Base-by-base conservation (phyloP, 768 basidiomycete genomes). In the Pleurotus djamor region DNA sequence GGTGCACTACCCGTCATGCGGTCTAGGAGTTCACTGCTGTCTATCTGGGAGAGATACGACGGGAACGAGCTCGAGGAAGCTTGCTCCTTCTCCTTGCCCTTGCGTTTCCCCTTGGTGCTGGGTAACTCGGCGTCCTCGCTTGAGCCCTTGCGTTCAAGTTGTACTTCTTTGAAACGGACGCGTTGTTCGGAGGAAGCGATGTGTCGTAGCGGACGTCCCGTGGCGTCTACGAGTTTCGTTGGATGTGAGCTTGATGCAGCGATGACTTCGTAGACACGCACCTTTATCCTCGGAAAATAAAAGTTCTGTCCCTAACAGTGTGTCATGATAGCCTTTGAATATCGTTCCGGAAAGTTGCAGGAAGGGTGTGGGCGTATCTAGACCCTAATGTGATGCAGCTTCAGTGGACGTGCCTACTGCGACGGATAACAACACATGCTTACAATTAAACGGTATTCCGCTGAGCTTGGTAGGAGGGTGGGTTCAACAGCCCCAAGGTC, bases 351-450 rank as follows among this genome's bases (percentile, higher is more conserved):
- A 86, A 0, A 93, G 76, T 63, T 94, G 92, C 17, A 94, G 70
- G 63, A 85, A 91, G 0, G 92, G 91, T 0, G 84, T 87, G 0
- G 89, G 83, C 0, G 89, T 89, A 66, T 94, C 90, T 21, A 93
- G 69, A 1, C 91, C 91, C 92, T 90, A 63, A 13, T 59, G 32
- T 50, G 8, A 50, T 10, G 47, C 37, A 38, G 32, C 21, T 28
- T 28, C 5, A 21, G 54, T 38, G 48, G 52, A 56, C 32, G 48
- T 32, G 16, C 48, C 8, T 28, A 14, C 21, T 5, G 47, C 17
- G 34, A 8, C 5, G 9, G 14, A 45, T n/a, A 21, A 49, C 21
- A 48, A 38, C 48, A 41, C 33, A 36, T 28, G 76, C 90, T 71
- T 69, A 91, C 91, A 57, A 92, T 88, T n/a, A 92, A 74, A 48